Conservation (phyloP, 176 grass and related monocot species). For the Cenchrus fungigraminus region DNA sequence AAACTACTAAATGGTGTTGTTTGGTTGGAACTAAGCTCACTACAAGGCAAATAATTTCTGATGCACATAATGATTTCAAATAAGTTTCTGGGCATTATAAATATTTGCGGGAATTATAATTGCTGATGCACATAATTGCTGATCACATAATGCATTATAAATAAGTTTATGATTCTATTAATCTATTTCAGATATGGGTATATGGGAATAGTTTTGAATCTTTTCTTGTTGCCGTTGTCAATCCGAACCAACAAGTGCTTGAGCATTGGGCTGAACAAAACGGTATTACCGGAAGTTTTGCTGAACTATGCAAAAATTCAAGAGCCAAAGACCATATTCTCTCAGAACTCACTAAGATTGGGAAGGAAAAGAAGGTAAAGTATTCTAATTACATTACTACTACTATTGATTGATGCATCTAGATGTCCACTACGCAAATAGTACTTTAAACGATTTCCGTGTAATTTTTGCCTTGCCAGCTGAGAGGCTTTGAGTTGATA, state of each 20-base stretch:
- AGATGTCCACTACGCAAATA: neutral
- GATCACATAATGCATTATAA: neutral
- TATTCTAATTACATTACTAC: neutral
- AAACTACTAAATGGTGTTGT: neutral
- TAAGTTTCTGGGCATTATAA: neutral
- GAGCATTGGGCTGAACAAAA: constrained; percentile 72
- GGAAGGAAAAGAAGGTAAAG: constrained; percentile 84
- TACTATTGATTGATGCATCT: neutral
- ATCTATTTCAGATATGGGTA: constrained; percentile 89
- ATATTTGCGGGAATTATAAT: neutral
- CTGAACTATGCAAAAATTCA: constrained; percentile 59
- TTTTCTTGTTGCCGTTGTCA: constrained; percentile 71
- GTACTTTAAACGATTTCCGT: neutral
- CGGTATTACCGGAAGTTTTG: constrained; percentile 48
- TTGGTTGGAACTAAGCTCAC: constrained; percentile 18
- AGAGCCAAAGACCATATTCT: constrained; percentile 76
- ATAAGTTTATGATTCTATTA: constrained; percentile 22
- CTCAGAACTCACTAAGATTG: constrained; percentile 60
- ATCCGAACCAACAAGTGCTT: constrained; percentile 78
- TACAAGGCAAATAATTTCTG: neutral
- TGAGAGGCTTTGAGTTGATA: constrained; percentile 87
- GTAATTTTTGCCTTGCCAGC: constrained; percentile 43
- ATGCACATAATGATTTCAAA: neutral
- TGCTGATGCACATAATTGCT: neutral
- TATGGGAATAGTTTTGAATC: constrained; percentile 97